Percentiles rank a stretch among this genome's conserved stretches.
phyloP scores from a whole-genome alignment of 2,329 filamentous ascomycete genomes.

The Cladophialophora yegresii region DNA sequence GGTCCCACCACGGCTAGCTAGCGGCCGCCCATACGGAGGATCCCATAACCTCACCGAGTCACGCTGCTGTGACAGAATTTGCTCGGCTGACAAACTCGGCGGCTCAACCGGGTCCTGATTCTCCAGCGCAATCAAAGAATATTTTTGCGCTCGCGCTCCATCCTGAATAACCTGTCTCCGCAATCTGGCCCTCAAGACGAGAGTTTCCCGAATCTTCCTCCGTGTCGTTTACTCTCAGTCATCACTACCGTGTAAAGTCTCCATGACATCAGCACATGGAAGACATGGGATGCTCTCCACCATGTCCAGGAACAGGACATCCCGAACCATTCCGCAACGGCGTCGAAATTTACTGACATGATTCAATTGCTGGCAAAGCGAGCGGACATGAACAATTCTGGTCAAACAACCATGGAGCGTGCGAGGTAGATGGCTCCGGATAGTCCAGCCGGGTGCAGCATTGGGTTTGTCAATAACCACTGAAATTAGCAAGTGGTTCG shows the following conservation, averaged over 20 bases:
- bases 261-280: neutral
- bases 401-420: neutral
- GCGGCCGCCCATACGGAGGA: neutral
- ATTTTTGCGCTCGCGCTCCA: neutral
- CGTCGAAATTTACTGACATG: neutral
- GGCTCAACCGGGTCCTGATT: constrained; percentile 1
- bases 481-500: neutral
- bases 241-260: neutral
- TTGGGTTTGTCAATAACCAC: neutral
- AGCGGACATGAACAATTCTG: neutral
- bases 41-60: neutral
- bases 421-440: neutral
- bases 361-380: neutral
- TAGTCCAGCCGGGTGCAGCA: neutral
- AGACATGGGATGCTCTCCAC: neutral
- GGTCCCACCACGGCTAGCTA: neutral
- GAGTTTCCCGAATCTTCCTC: neutral
- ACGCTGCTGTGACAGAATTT: neutral
- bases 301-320: too few species aligned
- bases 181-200: neutral
- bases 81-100: neutral
- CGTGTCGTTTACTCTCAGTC: neutral
- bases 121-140: neutral
- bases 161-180: neutral
- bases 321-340: neutral